Percentiles rank a stretch among this genome's conserved stretches.
Evolutionary conservation across 2,329 filamentous ascomycete genomes (phyloP).

Genomic region (Byssochlamys sp.): DNA sequence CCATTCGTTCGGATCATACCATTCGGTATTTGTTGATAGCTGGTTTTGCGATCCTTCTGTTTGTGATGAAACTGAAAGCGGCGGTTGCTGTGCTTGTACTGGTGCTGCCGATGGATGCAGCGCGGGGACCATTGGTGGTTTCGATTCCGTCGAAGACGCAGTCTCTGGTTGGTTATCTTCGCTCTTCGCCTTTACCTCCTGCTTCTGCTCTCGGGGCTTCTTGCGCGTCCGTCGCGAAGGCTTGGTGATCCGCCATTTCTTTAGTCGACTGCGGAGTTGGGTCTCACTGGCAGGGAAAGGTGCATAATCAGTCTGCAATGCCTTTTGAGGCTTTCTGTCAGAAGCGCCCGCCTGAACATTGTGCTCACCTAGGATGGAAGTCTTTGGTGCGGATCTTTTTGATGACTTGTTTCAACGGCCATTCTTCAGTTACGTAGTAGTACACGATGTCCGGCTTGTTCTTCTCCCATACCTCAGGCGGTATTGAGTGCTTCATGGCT

Average conservation of each 20-base stretch:
- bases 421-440: constrained; percentile 36
- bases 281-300: constrained; percentile 26
- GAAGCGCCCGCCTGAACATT: not conserved
- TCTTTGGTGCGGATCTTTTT: constrained; percentile 34
- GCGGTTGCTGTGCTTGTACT: constrained; percentile 1
- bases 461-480: constrained; percentile 36
- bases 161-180: not conserved
- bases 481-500: constrained; percentile 34
- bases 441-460: constrained; percentile 33
- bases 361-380: constrained; percentile 34
- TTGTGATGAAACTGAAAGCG: not conserved
- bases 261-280: constrained; percentile 34
- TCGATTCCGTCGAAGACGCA: constrained; percentile 5
- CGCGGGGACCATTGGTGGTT: constrained; percentile 1
- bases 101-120: constrained; percentile 3
- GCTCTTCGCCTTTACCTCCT: constrained; percentile 5
- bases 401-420: constrained; percentile 37
- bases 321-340: not conserved
- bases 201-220: constrained; percentile 19
- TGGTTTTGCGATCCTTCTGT: not conserved
- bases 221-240: constrained; percentile 35
- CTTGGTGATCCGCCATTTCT: constrained; percentile 38
- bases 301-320: constrained; percentile 2
- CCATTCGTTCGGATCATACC: constrained; percentile 1
- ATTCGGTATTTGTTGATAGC: constrained; percentile 10